These are phyloP conservation scores for Coriolopsis trogii DNA, from an alignment of 1,284 basidiomycete species.

Conservation along the genomic window DNA sequence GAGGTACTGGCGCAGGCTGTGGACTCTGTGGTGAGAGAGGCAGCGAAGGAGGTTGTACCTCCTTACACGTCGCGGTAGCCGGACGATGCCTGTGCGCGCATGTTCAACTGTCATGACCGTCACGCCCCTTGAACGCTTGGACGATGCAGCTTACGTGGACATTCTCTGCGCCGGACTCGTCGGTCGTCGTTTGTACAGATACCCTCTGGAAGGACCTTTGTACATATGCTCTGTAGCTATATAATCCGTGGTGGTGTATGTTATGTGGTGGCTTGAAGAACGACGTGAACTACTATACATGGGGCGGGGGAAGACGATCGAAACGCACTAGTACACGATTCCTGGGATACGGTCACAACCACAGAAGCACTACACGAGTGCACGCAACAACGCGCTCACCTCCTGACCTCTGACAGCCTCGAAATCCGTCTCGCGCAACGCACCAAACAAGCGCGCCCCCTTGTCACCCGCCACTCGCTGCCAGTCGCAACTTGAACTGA, in stretches of 20 bases:
- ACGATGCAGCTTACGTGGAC: neutral
- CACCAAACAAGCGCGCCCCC: neutral
- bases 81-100: neutral
- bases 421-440: neutral
- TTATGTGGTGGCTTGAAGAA: no score
- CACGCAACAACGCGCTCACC: neutral
- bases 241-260: no score
- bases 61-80: slow-evolving; percentile 2
- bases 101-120: neutral
- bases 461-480: neutral
- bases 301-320: no score
- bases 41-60: neutral
- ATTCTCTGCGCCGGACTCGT: no score
- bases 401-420: neutral
- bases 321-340: no score
- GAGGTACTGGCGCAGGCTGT: neutral
- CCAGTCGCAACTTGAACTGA: neutral
- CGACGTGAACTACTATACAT: no score
- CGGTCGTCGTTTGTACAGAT: no score
- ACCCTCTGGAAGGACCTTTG: no score
- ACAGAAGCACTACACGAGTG: neutral
- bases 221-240: no score
- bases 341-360: neutral
- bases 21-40: neutral
- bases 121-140: neutral